Base-by-base conservation (phyloP, 2,329 filamentous ascomycete genomes). In the Thielaviopsis populi region DNA sequence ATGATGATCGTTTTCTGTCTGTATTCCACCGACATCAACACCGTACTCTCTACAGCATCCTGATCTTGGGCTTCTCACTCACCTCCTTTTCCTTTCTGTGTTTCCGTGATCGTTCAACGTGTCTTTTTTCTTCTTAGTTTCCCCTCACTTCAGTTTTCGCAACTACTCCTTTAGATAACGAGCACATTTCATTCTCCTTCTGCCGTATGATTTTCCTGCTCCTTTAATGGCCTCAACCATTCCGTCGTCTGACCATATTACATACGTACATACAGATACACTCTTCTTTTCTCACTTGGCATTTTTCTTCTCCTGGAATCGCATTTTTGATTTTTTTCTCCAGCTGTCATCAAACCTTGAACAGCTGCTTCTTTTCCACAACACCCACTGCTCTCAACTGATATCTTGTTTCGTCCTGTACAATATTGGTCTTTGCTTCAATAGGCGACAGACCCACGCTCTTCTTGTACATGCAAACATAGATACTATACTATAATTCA, bases 211-310 rank as follows among this genome's bases (percentile, higher is more conserved):
- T 43, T n/a, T 33, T 15, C 24, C 50, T 17, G 50, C 24, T 33
- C 50, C 50, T 56, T 56, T 56, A 56, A 33, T 37, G 17, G 27
- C 27, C 50, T 37, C 50, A 33, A n/a, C 24, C 22, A 24, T 61
- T 30, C 11, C 24, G 42, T 61, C 59, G 40, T 19, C 59, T 61
- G 59, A 48, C 59, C 58, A 59, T 40, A 15, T 46, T 46, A 46
- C n/a, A n/a, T 1, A 8, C 42, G n/a, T n/a, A n/a, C 15, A 46
- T 42, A 42, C 17, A 15, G 3, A 13, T 3, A 42, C n/a, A 46
- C n/a, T 46, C 42, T 46, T 46, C n/a, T 46, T 15, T 46, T 46
- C 42, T 46, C 42, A 46, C 1, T 46, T 46, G 17, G 8, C 42
- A 2, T 46, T 15, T 46, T n/a, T 46, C 42, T 46, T n/a, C 6